Percentiles rank a stretch among this genome's conserved stretches.
Conservation (phyloP, 345 rosid genomes). For the Combretum micranthum region DNA sequence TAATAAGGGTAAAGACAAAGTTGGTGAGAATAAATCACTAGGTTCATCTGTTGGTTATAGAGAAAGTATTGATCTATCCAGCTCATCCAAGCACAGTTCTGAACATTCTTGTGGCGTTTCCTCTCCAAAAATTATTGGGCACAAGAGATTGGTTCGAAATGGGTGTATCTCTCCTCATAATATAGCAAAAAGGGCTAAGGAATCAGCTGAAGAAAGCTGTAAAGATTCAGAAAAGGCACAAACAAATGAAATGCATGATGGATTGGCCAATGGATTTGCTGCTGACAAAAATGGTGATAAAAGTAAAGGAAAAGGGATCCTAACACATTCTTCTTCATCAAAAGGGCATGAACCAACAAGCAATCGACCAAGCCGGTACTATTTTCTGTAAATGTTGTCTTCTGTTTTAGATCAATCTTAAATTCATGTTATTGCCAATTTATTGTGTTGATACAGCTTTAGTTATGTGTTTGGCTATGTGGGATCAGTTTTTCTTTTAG, state of each 20-base stretch:
- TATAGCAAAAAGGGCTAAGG: slow-evolving; percentile 45
- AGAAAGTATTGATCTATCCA: slow-evolving; percentile 31
- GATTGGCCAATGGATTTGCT: slow-evolving; percentile 29
- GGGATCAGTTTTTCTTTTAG: too few species aligned
- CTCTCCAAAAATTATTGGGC: slow-evolving; percentile 36
- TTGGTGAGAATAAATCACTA: slow-evolving; percentile 21
- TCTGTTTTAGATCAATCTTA: neutral
- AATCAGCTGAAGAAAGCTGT: slow-evolving; percentile 25
- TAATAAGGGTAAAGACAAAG: slow-evolving; percentile 68
- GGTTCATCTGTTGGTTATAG: slow-evolving; percentile 26
- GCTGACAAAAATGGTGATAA: slow-evolving; percentile 22
- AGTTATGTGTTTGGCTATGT: too few species aligned
- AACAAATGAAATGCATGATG: slow-evolving; percentile 16
- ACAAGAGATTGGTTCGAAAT: slow-evolving; percentile 70
- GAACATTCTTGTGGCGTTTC: slow-evolving; percentile 16
- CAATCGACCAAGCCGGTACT: slow-evolving; percentile 42
- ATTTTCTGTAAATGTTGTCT: neutral
- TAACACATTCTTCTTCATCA: slow-evolving; percentile 16
- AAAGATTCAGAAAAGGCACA: slow-evolving; percentile 12
- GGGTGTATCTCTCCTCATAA: slow-evolving; percentile 81
- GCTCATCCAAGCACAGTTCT: slow-evolving; percentile 19
- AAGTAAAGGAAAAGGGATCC: slow-evolving; percentile 45
- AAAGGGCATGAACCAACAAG: slow-evolving; percentile 16
- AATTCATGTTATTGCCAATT: too few species aligned
- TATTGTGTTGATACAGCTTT: too few species aligned